Percentiles rank a stretch among this genome's conserved stretches.
These are phyloP conservation scores for Phytophthora fragariaefolia DNA, from an alignment of 352 stramenopile genomes.

Conservation along the genomic window DNA sequence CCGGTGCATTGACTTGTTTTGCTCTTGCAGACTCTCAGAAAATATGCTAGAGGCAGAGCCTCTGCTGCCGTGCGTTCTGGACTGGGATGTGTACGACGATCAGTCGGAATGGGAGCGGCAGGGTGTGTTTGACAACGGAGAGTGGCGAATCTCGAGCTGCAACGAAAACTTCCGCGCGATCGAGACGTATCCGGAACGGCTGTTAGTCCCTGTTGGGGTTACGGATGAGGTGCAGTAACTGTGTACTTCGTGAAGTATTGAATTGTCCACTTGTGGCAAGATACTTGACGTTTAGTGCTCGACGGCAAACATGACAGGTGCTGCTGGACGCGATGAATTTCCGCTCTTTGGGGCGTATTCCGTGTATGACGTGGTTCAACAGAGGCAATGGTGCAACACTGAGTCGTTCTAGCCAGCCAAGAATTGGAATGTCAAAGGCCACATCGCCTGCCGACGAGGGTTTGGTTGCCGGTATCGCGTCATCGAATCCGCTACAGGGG, in stretches of 20 bases:
- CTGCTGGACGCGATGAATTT: slow-evolving; percentile 80
- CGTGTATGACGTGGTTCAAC: slow-evolving; percentile 79
- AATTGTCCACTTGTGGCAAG: background rate
- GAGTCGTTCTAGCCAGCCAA: slow-evolving; percentile 82
- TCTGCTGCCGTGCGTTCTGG: slow-evolving; percentile 56
- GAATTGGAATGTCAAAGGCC: slow-evolving; percentile 82
- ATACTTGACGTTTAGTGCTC: background rate
- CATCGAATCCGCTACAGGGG: slow-evolving; percentile 69
- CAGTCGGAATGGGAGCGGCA: slow-evolving; percentile 76
- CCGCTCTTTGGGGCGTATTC: slow-evolving; percentile 76
- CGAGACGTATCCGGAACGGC: slow-evolving; percentile 92
- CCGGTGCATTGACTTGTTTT: background rate
- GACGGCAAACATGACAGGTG: slow-evolving; percentile 35
- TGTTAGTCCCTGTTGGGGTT: slow-evolving; percentile 93
- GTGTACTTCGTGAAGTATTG: no score
- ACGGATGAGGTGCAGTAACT: slow-evolving; percentile 71
- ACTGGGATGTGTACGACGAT: slow-evolving; percentile 76
- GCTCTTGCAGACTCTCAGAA: slow-evolving; percentile 46
- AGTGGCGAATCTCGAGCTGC: slow-evolving; percentile 67
- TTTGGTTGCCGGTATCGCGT: slow-evolving; percentile 69
- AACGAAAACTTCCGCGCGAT: slow-evolving; percentile 87
- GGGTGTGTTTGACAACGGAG: slow-evolving; percentile 69
- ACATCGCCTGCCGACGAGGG: slow-evolving; percentile 76
- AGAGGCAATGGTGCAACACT: slow-evolving; percentile 68
- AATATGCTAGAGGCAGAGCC: slow-evolving; percentile 55